phyloP scores from a whole-genome alignment of 305 asterid genomes.

The Fraxinus dipetala region DNA sequence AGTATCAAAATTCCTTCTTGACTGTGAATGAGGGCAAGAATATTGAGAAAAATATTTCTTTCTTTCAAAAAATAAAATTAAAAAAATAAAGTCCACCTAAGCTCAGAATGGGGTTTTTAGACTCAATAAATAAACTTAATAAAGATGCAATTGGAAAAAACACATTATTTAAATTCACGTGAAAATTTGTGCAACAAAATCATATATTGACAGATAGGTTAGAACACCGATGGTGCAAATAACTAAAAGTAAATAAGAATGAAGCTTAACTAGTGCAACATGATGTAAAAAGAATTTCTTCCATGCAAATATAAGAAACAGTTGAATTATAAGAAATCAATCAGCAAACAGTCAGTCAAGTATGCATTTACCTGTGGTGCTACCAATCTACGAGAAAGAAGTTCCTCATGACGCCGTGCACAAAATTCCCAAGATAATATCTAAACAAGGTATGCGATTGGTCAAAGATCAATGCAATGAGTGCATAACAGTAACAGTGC shows the following conservation, averaged over 20 bases:
- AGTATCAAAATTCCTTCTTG: background rate
- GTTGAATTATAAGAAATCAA: conserved; percentile 1
- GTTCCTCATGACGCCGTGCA: conserved; percentile 94
- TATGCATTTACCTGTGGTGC: conserved; percentile 76
- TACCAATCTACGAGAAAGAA: conserved; percentile 86
- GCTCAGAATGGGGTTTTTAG: background rate
- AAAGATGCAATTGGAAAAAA: background rate
- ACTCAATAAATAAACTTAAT: background rate
- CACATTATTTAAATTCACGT: background rate
- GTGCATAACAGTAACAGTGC: conserved; percentile 6
- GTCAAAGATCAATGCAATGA: conserved; percentile 20
- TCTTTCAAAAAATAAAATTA: background rate
- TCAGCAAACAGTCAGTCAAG: conserved; percentile 14
- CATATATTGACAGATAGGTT: background rate
- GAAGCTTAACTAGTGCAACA: background rate
- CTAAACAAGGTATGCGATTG: conserved; percentile 36
- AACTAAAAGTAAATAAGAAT: background rate
- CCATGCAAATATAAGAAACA: background rate
- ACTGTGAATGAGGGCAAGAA: background rate
- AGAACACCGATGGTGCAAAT: background rate
- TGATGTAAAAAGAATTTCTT: background rate
- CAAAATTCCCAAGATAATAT: conserved; percentile 97
- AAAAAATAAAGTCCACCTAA: background rate
- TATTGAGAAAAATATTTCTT: background rate
- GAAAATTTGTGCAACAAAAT: background rate